Conservation (phyloP, 2,329 filamentous ascomycete genomes). For the Ophiosphaerella narmari region DNA sequence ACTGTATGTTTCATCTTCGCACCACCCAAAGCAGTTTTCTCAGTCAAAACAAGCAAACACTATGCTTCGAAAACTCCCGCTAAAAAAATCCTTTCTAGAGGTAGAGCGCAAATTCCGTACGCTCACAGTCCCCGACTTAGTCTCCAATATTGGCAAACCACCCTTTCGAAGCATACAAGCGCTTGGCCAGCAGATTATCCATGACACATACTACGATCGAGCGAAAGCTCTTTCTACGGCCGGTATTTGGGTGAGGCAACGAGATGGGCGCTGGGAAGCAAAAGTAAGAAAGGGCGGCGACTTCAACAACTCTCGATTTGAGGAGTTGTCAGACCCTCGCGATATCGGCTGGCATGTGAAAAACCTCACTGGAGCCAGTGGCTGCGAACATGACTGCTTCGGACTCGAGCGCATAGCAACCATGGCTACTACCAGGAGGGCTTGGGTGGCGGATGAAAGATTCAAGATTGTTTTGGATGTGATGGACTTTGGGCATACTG, state of each 20-base stretch:
- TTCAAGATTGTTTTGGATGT: conserved; percentile 14
- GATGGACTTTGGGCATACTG: conserved; percentile 26
- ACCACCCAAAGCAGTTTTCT: no score
- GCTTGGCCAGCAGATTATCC: conserved; percentile 12
- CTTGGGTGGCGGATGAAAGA: conserved; percentile 29
- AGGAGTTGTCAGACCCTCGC: conserved; percentile 23
- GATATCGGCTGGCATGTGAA: conserved; percentile 17
- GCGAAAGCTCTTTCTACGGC: conserved; percentile 17
- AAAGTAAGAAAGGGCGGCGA: conserved; percentile 25
- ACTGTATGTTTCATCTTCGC: no score
- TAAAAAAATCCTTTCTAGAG: conserved; percentile 8
- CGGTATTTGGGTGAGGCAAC: conserved; percentile 31
- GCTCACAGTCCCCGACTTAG: conserved; percentile 11
- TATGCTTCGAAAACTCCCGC: conserved; percentile 4
- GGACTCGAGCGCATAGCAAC: conserved; percentile 15
- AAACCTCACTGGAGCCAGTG: conserved; percentile 1
- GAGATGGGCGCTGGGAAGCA: conserved; percentile 15
- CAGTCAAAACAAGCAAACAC: not conserved
- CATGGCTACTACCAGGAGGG: conserved; percentile 31
- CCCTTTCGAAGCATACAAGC: conserved; percentile 12
- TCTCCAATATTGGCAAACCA: conserved; percentile 7
- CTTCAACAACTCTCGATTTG: conserved; percentile 29
- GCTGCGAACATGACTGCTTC: conserved; percentile 3
- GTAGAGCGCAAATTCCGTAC: conserved; percentile 16
- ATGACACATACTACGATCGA: conserved; percentile 36